phyloP scores from a whole-genome alignment of 2,329 filamentous ascomycete species.

The Trichophyton mentagrophytes region DNA sequence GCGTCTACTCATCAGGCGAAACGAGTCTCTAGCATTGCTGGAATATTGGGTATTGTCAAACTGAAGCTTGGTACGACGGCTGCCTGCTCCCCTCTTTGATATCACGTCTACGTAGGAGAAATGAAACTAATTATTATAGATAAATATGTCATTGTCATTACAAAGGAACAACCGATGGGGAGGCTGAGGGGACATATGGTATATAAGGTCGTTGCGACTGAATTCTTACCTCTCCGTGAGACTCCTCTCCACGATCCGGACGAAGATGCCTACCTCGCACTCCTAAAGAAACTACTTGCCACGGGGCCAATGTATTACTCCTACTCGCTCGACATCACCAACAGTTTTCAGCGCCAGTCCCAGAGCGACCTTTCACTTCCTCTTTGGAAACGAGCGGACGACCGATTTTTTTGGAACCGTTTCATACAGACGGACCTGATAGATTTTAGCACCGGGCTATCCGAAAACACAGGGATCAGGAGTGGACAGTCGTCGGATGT shows the following conservation, averaged over 20 bases:
- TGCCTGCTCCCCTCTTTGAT: background rate
- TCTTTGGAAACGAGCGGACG: constrained; percentile 83
- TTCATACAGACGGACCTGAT: constrained; percentile 87
- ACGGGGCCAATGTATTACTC: constrained; percentile 93
- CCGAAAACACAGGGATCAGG: constrained; percentile 34
- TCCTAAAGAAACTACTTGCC: constrained; percentile 71
- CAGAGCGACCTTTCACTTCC: constrained; percentile 58
- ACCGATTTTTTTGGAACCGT: constrained; percentile 98
- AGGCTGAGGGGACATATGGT: constrained; percentile 91
- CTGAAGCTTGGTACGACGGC: constrained; percentile 63
- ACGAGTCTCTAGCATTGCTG: constrained; percentile 85
- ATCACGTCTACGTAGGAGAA: constrained; percentile 12
- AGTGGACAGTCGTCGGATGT: constrained; percentile 54
- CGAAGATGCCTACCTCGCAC: constrained; percentile 76
- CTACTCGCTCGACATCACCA: constrained; percentile 92
- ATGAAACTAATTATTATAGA: constrained; percentile 35
- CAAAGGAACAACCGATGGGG: constrained; percentile 81
- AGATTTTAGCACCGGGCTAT: constrained; percentile 58
- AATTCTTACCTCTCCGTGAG: constrained; percentile 88
- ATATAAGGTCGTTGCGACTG: constrained; percentile 81
- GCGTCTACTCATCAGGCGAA: constrained; percentile 62
- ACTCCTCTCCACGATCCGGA: constrained; percentile 81
- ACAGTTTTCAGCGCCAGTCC: constrained; percentile 88
- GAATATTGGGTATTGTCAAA: constrained; percentile 88
- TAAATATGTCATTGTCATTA: constrained; percentile 95